Base-by-base conservation (phyloP, 805 yeast species). In the Saccharomycopsis fodiens region DNA sequence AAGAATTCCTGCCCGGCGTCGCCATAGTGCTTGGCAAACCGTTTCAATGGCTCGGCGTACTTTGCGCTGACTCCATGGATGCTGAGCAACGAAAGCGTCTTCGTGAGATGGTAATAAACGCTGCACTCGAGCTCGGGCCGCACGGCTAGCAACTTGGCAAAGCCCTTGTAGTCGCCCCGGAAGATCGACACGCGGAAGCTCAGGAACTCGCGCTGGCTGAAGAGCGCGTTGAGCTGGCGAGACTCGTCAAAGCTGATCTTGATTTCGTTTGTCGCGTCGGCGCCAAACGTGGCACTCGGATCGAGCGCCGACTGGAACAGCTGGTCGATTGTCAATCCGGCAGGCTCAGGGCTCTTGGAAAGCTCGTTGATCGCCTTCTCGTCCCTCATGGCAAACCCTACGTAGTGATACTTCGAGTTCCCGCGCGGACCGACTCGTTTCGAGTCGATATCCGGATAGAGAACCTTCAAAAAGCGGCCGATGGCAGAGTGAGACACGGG, bases 391-490 rank as follows among this genome's bases (percentile, higher is more conserved):
- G 68, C 67, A 27, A 82, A 68, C 2, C 95, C 95, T 61, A 91
- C 83, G 57, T 85, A 87, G 59, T 86, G 94, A 61, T 88, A 88
- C 58, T 82, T 82, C 17, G 91, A 79, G 57, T 81, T 83, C 2
- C 89, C 89, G 41, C 95, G 69, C 60, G 80, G 76, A 1, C 96
- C 96, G 44, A 87, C 66, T 44, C 96, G 70, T 52, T 94, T 72
- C 0, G 93, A 83, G 25, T 79, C 77, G 50, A 85, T 66, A 45
- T 68, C 67, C 0, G 95, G 93, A 55, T 73, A 82, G 3, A 77
- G 62, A 3, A 79, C 66, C 47, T 80, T 69, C 16, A 85, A 85
- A 36, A 82, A 64, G 56, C 82, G 84, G 3, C 95, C 95, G 56
- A 86, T 75, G 2, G 85, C 76, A 1, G 94, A 91, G 23, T 86